These are phyloP conservation scores for Pulveroboletus sp. DNA, from an alignment of 768 basidiomycete genomes.

Conservation along the genomic window DNA sequence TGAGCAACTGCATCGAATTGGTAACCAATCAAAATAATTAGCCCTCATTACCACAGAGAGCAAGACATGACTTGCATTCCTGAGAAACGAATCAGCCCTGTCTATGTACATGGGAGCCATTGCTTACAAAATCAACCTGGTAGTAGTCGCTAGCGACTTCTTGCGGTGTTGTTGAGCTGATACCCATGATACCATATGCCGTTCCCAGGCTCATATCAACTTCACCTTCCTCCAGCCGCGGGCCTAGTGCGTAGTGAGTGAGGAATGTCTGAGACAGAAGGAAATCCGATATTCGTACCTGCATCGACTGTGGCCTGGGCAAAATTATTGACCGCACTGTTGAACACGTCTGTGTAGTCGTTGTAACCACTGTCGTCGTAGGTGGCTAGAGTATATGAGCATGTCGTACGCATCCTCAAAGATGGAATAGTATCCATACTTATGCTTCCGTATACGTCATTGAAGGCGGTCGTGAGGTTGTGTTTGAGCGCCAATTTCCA, in stretches of 20 bases:
- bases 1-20: conserved; percentile 20
- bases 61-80: conserved; percentile 26
- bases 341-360: conserved; percentile 45
- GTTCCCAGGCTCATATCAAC: conserved; percentile 53
- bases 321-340: conserved; percentile 38
- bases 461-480: conserved; percentile 42
- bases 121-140: conserved; percentile 37
- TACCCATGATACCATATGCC: conserved; percentile 49
- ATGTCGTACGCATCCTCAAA: neutral
- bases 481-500: conserved; percentile 54
- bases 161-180: conserved; percentile 41
- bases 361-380: conserved; percentile 48
- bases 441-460: conserved; percentile 39
- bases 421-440: conserved; percentile 33
- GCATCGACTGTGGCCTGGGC: conserved; percentile 39
- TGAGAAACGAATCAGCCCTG: conserved; percentile 8
- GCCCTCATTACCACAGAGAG: neutral
- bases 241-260: conserved; percentile 5
- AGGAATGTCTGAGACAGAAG: conserved; percentile 37
- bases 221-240: conserved; percentile 17
- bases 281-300: conserved; percentile 36
- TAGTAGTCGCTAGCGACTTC: conserved; percentile 56
- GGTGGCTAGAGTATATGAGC: conserved; percentile 36
- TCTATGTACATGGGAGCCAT: neutral
- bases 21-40: neutral